Evolutionary conservation across 495 filamentous ascomycete species (phyloP).

Genomic region (Halenospora varia): DNA sequence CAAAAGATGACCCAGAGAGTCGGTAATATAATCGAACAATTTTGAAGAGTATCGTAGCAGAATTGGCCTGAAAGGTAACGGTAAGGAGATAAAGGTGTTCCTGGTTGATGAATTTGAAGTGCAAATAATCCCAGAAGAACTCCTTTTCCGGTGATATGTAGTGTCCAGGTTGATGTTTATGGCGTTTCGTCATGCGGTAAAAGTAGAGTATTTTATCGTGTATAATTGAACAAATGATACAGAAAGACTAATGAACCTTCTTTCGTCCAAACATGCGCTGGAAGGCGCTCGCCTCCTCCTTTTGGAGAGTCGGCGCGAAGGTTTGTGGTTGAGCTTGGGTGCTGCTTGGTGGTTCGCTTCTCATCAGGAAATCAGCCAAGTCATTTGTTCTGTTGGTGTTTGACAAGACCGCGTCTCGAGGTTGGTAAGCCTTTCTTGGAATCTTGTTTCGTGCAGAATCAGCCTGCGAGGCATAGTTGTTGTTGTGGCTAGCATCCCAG

Average conservation of each 20-base stretch:
- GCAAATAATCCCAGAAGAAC: too few species aligned
- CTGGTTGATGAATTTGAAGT: too few species aligned
- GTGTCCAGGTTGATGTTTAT: too few species aligned
- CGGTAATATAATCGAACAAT: not conserved
- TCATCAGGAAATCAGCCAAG: slow-evolving; percentile 74
- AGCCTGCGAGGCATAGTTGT: slow-evolving; percentile 29
- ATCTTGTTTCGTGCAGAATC: slow-evolving; percentile 28
- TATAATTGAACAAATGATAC: not conserved
- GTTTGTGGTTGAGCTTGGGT: slow-evolving; percentile 17
- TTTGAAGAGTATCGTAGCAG: too few species aligned
- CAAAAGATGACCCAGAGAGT: not conserved
- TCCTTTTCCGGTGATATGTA: too few species aligned
- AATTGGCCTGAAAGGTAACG: too few species aligned
- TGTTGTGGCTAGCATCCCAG: slow-evolving; percentile 22
- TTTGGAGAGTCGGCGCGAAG: slow-evolving; percentile 20
- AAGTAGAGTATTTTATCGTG: not conserved
- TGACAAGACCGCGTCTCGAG: slow-evolving; percentile 41
- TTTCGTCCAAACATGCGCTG: slow-evolving; percentile 25
- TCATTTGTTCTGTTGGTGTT: slow-evolving; percentile 50
- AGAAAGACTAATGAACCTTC: slow-evolving; percentile 20
- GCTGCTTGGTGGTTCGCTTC: slow-evolving; percentile 62
- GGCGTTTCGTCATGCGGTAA: too few species aligned
- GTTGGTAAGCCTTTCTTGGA: slow-evolving; percentile 50
- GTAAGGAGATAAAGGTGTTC: too few species aligned
- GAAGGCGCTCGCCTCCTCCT: slow-evolving; percentile 23